phyloP scores from a whole-genome alignment of 176 grass and related monocot species.

The Guadua angustifolia region DNA sequence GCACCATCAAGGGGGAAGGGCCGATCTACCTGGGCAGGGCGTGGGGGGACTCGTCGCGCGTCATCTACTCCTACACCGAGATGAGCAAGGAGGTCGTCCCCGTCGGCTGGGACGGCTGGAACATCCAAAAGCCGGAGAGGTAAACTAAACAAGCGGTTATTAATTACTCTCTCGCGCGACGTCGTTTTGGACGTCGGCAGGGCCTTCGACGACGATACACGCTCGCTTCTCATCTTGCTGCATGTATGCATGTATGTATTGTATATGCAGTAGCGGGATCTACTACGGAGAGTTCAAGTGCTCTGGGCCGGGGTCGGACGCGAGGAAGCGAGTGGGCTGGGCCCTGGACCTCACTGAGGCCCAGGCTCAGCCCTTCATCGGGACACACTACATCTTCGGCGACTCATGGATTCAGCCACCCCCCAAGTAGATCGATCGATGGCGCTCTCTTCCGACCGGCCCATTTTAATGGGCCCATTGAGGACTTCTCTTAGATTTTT shows the following conservation, averaged over 20 bases:
- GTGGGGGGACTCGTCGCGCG: constrained; percentile 61
- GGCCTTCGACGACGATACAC: too few relatives aligned
- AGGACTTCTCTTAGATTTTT: background rate
- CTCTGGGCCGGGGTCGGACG: constrained; percentile 34
- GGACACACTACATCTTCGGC: constrained; percentile 41
- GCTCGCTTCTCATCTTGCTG: too few relatives aligned
- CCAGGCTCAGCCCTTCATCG: constrained; percentile 54
- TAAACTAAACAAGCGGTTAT: background rate
- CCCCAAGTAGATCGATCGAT: background rate
- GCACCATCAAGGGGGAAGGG: constrained; percentile 39
- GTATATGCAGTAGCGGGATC: constrained; percentile 37
- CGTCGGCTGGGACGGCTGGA: constrained; percentile 59
- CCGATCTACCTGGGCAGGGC: constrained; percentile 58
- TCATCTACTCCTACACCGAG: constrained; percentile 51
- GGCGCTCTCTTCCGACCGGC: too few relatives aligned
- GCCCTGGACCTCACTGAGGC: constrained; percentile 39
- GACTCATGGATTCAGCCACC: constrained; percentile 51
- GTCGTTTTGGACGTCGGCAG: background rate
- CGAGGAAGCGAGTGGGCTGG: constrained; percentile 43
- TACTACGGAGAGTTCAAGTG: constrained; percentile 66
- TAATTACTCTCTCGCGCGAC: too few relatives aligned
- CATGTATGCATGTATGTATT: too few relatives aligned
- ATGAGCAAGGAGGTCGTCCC: constrained; percentile 73
- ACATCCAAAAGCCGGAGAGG: constrained; percentile 49
- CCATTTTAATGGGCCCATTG: too few relatives aligned